Evolutionary conservation across 208 protist species (phyloP).

Genomic region (Leishmania mexicana): DNA sequence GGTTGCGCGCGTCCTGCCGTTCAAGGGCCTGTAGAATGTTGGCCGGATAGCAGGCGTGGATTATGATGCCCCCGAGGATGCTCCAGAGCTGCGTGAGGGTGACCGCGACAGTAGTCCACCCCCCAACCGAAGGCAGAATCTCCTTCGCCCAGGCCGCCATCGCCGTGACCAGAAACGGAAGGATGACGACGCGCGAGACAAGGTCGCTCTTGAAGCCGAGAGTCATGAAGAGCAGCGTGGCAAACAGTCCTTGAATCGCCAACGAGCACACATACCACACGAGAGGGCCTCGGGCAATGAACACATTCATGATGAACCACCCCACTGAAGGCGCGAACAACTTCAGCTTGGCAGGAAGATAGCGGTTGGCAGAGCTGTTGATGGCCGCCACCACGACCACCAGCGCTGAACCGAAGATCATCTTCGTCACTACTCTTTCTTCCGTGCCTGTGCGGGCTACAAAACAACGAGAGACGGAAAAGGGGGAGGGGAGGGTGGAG

Average conservation of each 20-base stretch:
- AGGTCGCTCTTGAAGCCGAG: constrained; percentile 29
- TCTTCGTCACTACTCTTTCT: not conserved
- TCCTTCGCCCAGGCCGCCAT: constrained; percentile 21
- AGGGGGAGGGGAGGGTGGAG: not conserved
- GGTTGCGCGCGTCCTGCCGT: constrained; percentile 38
- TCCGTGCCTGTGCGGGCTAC: not conserved
- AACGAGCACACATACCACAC: constrained; percentile 24
- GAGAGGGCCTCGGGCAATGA: constrained; percentile 25
- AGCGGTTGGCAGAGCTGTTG: constrained; percentile 22
- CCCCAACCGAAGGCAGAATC: constrained; percentile 5
- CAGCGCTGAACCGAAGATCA: constrained; percentile 6
- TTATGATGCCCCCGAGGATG: constrained; percentile 43
- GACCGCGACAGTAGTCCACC: constrained; percentile 8
- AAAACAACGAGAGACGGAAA: not conserved
- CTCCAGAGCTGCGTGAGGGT: constrained; percentile 55
- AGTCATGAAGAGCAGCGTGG: constrained; percentile 18
- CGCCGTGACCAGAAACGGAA: constrained; percentile 23
- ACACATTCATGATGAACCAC: constrained; percentile 43
- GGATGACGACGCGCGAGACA: constrained; percentile 19
- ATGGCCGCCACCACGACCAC: constrained; percentile 10
- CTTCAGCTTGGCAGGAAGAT: constrained; percentile 24
- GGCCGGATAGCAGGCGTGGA: constrained; percentile 65
- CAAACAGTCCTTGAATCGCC: constrained; percentile 32
- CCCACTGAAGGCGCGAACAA: constrained; percentile 29
- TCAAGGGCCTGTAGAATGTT: constrained; percentile 46